Conservation (phyloP, 1,139 yeast species). For the Diutina scorzettiae region DNA sequence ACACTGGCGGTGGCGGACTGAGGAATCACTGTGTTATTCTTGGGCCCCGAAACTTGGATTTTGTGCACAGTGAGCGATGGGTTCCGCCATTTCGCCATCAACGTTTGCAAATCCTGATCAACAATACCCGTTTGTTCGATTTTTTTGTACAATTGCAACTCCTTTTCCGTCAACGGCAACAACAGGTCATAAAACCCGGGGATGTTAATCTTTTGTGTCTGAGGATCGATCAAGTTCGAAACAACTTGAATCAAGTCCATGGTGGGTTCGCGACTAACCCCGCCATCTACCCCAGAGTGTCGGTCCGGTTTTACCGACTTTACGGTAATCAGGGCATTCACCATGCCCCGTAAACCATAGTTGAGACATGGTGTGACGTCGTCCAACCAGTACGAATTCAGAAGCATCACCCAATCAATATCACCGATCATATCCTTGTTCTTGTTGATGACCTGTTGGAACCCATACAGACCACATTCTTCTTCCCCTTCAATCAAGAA, state of each 20-base stretch:
- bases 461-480: constrained; percentile 85
- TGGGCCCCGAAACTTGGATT: constrained; percentile 80
- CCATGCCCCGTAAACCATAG: constrained; percentile 87
- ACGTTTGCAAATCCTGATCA: constrained; percentile 32
- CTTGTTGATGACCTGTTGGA: constrained; percentile 48
- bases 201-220: constrained; percentile 43
- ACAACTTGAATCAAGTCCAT: constrained; percentile 70
- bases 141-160: constrained; percentile 47
- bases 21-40: constrained; percentile 83
- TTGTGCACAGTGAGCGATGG: constrained; percentile 90
- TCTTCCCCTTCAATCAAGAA: constrained; percentile 92
- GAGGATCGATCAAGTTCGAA: constrained; percentile 46
- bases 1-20: constrained; percentile 64
- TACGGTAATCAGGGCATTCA: constrained; percentile 65
- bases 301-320: constrained; percentile 71
- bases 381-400: constrained; percentile 92
- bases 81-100: constrained; percentile 80
- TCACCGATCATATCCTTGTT: constrained; percentile 44
- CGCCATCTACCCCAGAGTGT: constrained; percentile 97
- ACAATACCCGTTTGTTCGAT: constrained; percentile 31
- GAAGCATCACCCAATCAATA: constrained; percentile 80
- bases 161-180: constrained; percentile 41
- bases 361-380: constrained; percentile 82
- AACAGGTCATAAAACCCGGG: constrained; percentile 65
- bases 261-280: constrained; percentile 79